These are phyloP conservation scores for Sclerotinia borealis DNA, from an alignment of 2,329 filamentous ascomycete genomes.

Conservation along the genomic window DNA sequence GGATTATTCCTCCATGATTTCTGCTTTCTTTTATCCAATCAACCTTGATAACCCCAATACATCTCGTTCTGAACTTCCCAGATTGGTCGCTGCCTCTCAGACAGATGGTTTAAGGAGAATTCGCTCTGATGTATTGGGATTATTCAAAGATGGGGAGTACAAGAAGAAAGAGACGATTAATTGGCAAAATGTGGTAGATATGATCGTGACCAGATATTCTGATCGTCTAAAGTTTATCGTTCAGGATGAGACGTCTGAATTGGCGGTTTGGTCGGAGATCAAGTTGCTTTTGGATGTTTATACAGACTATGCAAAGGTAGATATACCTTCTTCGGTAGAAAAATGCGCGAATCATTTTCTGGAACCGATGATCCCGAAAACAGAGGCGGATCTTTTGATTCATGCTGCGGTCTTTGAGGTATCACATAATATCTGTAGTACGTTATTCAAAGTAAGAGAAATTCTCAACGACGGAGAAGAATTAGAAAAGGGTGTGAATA, in stretches of 20 bases:
- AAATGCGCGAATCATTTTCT: conserved; percentile 45
- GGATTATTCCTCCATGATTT: conserved; percentile 30
- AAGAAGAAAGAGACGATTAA: conserved; percentile 20
- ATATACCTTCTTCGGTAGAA: conserved; percentile 36
- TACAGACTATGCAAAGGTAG: conserved; percentile 38
- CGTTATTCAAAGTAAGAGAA: conserved; percentile 23
- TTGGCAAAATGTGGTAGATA: conserved; percentile 64
- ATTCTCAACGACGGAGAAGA: conserved; percentile 11
- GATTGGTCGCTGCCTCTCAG: conserved; percentile 15
- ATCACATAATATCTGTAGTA: conserved; percentile 37
- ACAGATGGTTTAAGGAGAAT: conserved; percentile 32
- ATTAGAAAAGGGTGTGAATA: not conserved
- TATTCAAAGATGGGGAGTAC: conserved; percentile 32
- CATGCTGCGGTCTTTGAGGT: conserved; percentile 39
- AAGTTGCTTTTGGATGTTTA: conserved; percentile 38
- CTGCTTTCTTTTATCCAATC: conserved; percentile 27
- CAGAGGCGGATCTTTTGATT: conserved; percentile 41
- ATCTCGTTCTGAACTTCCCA: conserved; percentile 19
- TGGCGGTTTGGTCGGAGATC: conserved; percentile 35
- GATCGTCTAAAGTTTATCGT: conserved; percentile 40
- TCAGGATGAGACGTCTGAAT: not conserved
- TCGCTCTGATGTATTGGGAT: conserved; percentile 39
- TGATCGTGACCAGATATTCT: conserved; percentile 58
- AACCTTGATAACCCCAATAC: conserved; percentile 29
- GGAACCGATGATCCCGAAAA: conserved; percentile 31